These are phyloP conservation scores for Aureobasidium vineae DNA, from an alignment of 2,329 filamentous ascomycete genomes.

Conservation along the genomic window DNA sequence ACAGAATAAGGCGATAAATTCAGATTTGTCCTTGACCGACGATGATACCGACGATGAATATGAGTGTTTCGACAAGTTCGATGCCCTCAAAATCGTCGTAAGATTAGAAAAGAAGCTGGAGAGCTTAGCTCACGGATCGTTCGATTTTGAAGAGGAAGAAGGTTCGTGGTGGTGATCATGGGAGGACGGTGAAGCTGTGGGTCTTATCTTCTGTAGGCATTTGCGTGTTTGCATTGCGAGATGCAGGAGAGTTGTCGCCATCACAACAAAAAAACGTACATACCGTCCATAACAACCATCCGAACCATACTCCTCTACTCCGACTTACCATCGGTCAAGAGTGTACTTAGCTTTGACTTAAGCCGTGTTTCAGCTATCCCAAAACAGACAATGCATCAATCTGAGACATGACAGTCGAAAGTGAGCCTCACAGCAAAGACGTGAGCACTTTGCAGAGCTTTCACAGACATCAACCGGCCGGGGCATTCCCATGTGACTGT, in stretches of 20 bases:
- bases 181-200: neutral
- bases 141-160: conserved; percentile 1
- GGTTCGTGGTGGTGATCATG: neutral
- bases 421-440: neutral
- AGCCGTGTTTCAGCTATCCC: neutral
- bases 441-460: too few species aligned
- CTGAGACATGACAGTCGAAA: neutral
- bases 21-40: neutral
- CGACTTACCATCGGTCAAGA: too few species aligned
- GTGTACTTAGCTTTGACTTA: too few species aligned
- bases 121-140: neutral
- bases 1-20: neutral
- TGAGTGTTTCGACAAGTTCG: conserved; percentile 9
- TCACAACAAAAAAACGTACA: too few species aligned
- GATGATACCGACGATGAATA: conserved; percentile 12
- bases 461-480: too few species aligned
- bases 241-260: too few species aligned
- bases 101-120: neutral
- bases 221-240: neutral
- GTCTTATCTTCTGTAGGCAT: neutral
- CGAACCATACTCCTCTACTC: too few species aligned
- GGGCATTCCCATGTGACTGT: too few species aligned
- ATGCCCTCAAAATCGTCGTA: neutral
- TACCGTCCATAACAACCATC: too few species aligned
- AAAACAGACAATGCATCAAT: neutral